Base-by-base conservation (phyloP, 2,329 filamentous ascomycete genomes). In the Alternaria incomplexa region DNA sequence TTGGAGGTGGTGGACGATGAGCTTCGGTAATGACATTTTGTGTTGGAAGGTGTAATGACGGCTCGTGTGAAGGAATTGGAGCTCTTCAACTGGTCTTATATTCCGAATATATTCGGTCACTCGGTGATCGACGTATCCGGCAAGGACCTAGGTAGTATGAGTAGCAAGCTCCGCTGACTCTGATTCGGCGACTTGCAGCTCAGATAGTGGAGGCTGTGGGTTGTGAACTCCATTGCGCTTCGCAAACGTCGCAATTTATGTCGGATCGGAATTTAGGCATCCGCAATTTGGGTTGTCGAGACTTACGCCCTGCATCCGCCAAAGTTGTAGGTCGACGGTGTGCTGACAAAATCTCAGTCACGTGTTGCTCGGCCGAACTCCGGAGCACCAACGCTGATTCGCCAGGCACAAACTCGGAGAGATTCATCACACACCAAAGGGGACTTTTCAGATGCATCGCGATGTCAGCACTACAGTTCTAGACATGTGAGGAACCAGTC, bases 1-100 rank as follows among this genome's bases (percentile, higher is more conserved):
- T 65, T 78, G 78, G 6, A 80, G 75, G 54, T 80, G 78, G 70
- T 80, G 77, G 55, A 80, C 67, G 44, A 73, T 73, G 51, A 80
- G 69, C 12, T 71, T 73, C 17, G 70, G 70, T n/a, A 64, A 66
- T 4, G 71, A 40, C 70, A 72, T 72, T 4, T 50, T 64, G 51
- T 45, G 54, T 6, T 28, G 47, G 30, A 17, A 23, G 23, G 15
- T 5, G 15, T 50, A 23, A 8, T 9, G 17, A 26, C n/a, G 17
- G 48, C 17, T 40, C 6, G 40, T 44, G 22, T 30, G 23, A 12
- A 28, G 43, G 36, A 30, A 11, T 30, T 10, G 23, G 20, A 32
- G 5, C 22, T 53, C 8, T 12, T 30, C n/a, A 22, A n/a, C 40
- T 30, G 22, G 11, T 48, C 54, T 56, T 56, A 23, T 56, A 44